Evolutionary conservation across 345 rosid genomes (phyloP).

Genomic region (Euphorbia peplus): DNA sequence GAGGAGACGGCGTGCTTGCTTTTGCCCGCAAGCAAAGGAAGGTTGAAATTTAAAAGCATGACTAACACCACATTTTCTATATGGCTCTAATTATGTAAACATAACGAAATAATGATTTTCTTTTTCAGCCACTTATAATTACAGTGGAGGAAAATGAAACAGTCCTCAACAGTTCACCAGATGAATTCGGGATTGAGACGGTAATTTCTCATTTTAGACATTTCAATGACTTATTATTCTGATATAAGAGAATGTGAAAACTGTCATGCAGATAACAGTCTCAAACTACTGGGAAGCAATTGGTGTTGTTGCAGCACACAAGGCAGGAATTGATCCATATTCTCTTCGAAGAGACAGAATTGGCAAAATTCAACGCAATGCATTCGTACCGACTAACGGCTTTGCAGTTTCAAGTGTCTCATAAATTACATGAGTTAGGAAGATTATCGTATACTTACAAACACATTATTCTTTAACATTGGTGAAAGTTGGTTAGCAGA

Average conservation of each 20-base stretch:
- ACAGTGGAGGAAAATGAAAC: conserved; percentile 64
- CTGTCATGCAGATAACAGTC: conserved; percentile 49
- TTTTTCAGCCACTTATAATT: conserved; percentile 45
- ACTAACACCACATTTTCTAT: not conserved
- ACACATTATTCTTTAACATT: too few relatives aligned
- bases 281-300: conserved; percentile 69
- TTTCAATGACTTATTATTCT: not conserved
- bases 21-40: conserved; percentile 42
- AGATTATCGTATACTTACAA: too few relatives aligned
- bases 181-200: conserved; percentile 50
- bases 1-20: conserved; percentile 60
- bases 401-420: conserved; percentile 31
- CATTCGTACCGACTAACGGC: conserved; percentile 25
- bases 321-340: conserved; percentile 53
- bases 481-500: too few relatives aligned
- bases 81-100: not conserved
- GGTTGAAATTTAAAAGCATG: conserved; percentile 19
- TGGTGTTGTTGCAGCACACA: conserved; percentile 64
- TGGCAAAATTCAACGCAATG: conserved; percentile 27
- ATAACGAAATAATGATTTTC: not conserved
- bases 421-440: conserved; percentile 9
- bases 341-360: conserved; percentile 47
- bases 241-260: not conserved
- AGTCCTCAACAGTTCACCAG: conserved; percentile 51
- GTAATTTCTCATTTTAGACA: conserved; percentile 19